Conservation (phyloP, 31 red algal genomes). For the Odonthalia washingtoniensis region DNA sequence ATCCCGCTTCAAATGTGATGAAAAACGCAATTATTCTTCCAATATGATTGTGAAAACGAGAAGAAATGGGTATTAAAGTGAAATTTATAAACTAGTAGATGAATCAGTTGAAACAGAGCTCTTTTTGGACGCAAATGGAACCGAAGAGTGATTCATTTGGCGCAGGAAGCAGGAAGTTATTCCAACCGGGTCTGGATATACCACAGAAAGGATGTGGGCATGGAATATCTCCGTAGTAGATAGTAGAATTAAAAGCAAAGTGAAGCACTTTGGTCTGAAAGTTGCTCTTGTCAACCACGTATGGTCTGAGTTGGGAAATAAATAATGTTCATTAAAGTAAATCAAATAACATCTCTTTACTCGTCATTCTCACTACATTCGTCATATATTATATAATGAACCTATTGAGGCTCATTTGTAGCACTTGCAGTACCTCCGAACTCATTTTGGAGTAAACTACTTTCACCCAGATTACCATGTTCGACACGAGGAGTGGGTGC, state of each 20-base stretch:
- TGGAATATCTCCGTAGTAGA: neutral
- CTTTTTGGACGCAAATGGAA: neutral
- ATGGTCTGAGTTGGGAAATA: too few species aligned
- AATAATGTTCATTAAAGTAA: neutral
- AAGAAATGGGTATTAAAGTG: neutral
- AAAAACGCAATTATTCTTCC: neutral
- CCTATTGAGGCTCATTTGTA: neutral
- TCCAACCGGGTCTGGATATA: neutral
- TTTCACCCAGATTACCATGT: too few species aligned
- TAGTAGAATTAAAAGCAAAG: neutral
- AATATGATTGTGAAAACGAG: neutral
- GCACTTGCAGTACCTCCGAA: neutral
- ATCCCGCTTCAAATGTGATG: neutral
- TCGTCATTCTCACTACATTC: neutral
- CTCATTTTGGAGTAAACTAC: neutral
- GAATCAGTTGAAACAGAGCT: neutral
- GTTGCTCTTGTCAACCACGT: neutral
- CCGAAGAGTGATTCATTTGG: neutral
- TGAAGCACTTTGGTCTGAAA: neutral
- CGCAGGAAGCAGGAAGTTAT: neutral
- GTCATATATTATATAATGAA: neutral
- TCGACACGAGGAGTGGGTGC: neutral
- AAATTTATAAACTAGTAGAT: neutral
- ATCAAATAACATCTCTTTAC: neutral
- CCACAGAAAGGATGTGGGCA: neutral